Evolutionary conservation across 2,329 filamentous ascomycete genomes (phyloP), one percentile per base, ranked within the genome.

Genomic region (Trichoderma breve): DNA sequence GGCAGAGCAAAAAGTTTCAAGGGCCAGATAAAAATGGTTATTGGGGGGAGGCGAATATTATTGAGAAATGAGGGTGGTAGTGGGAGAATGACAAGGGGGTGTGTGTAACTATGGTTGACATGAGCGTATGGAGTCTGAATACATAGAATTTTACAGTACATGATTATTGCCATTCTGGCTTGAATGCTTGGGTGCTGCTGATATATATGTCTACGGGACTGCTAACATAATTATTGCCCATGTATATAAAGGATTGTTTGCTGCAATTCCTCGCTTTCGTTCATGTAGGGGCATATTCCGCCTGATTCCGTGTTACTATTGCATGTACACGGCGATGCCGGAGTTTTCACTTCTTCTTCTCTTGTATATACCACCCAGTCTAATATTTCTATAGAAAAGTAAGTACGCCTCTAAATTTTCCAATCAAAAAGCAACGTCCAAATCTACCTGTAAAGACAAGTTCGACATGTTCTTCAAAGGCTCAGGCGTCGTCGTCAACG

Each of bases 61-160:
- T 26, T 26, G 47, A 39, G 28, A 32, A 65, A 21, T 12, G 39
- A 36, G 8, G 34, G 34, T 36, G 26, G n/a, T 32, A 21, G 51
- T 47, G 53, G 63, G 36, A 67, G 39, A 61, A 26, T 24, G 28
- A 53, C 26, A 28, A 47, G 21, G 32, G n/a, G 15, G 15, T 12
- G 11, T 53, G 66, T 62, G 30, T 67, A 53, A 43, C 55, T 62
- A 62, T 70, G 65, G 43, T 68, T 69, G 26, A 69, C 57, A 70
- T 62, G 67, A 70, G 67, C 67, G 67, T 61, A 70, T 36, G 57
- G 67, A 70, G 67, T 70, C 67, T 62, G 67, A 70, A 70, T 70
- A 70, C 21, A 70, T 70, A 70, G 67, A 70, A 34, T 36, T 36
- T 70, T 62, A 43, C 65, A 58, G 65, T 58, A 68, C 24, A 30